Evolutionary conservation across 2,329 filamentous ascomycete genomes (phyloP).

Genomic region (Hypoxylon sp.): DNA sequence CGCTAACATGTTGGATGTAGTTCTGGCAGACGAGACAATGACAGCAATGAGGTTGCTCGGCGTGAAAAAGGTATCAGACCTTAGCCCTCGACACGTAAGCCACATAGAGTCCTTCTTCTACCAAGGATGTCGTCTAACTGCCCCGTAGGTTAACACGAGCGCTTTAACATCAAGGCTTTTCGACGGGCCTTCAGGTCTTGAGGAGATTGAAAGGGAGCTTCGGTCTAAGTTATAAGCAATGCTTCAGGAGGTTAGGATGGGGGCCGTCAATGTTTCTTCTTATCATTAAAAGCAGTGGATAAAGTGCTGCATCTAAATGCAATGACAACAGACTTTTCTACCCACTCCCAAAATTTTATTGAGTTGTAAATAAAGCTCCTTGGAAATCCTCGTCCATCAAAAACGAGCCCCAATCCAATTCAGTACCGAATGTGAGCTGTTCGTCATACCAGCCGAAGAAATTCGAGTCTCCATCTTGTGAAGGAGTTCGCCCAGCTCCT

Average conservation of each 20-base stretch:
- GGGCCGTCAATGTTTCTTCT: background rate
- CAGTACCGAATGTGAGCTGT: conserved; percentile 39
- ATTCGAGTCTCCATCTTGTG: conserved; percentile 41
- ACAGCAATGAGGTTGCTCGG: conserved; percentile 51
- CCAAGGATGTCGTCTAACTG: background rate
- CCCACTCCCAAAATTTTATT: background rate
- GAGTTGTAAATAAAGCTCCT: conserved; percentile 31
- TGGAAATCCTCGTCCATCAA: conserved; percentile 39
- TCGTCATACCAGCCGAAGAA: conserved; percentile 45
- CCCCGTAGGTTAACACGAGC: conserved; percentile 33
- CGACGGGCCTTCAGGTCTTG: conserved; percentile 43
- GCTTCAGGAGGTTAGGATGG: background rate
- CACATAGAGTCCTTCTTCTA: background rate
- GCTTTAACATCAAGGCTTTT: conserved; percentile 40
- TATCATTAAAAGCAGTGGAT: background rate
- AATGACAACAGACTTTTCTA: background rate
- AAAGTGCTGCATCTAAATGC: background rate
- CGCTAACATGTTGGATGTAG: conserved; percentile 29
- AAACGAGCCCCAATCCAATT: conserved; percentile 43
- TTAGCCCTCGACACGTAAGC: conserved; percentile 48
- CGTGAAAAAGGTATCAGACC: conserved; percentile 45
- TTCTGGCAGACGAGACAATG: conserved; percentile 49
- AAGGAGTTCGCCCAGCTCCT: conserved; percentile 37
- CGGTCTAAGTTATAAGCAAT: conserved; percentile 41
- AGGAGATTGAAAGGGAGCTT: conserved; percentile 42